phyloP scores from a whole-genome alignment of 352 stramenopile species.

The Peronospora destructor region DNA sequence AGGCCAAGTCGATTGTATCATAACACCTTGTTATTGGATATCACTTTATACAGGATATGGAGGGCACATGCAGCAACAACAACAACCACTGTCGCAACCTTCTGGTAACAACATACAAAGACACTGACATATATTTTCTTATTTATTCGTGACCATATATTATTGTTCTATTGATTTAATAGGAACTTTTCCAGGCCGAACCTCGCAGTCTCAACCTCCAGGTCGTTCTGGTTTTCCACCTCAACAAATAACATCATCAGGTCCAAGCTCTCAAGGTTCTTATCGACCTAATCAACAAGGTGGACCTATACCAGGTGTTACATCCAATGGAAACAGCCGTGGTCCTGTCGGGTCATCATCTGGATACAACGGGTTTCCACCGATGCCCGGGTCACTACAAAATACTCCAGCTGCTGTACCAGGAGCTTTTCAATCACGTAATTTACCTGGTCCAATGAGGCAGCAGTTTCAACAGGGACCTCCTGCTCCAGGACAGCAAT shows the following conservation, averaged over 20 bases:
- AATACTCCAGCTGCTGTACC: constrained; percentile 8
- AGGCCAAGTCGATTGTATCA: no score
- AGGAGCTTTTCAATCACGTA: constrained; percentile 19
- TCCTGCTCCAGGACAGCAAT: constrained; percentile 9
- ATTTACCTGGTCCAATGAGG: constrained; percentile 9
- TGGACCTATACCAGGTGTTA: constrained; percentile 1
- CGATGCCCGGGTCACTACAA: constrained; percentile 12
- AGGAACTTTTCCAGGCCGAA: constrained; percentile 18
- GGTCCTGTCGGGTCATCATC: constrained; percentile 12
- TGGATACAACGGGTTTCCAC: constrained; percentile 16
- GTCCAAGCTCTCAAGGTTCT: constrained; percentile 12
- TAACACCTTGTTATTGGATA: not conserved
- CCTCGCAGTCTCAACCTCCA: constrained; percentile 21
- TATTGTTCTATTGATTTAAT: not conserved
- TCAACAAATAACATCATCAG: constrained; percentile 4
- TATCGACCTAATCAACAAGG: constrained; percentile 18
- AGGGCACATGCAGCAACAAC: constrained; percentile 6
- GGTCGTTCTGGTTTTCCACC: constrained; percentile 17
- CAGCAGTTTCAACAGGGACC: constrained; percentile 26
- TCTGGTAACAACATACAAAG: constrained; percentile 9
- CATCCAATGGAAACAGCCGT: constrained; percentile 26
- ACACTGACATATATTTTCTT: not conserved
- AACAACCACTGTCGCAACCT: constrained; percentile 34
- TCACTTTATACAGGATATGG: constrained; percentile 14
- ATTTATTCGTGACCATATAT: no score